A percentile compares a stretch with the other conserved stretches of the same genome.
Evolutionary conservation across 192 early-diverging fungal species (phyloP).

Genomic region (Podila verticillata): DNA sequence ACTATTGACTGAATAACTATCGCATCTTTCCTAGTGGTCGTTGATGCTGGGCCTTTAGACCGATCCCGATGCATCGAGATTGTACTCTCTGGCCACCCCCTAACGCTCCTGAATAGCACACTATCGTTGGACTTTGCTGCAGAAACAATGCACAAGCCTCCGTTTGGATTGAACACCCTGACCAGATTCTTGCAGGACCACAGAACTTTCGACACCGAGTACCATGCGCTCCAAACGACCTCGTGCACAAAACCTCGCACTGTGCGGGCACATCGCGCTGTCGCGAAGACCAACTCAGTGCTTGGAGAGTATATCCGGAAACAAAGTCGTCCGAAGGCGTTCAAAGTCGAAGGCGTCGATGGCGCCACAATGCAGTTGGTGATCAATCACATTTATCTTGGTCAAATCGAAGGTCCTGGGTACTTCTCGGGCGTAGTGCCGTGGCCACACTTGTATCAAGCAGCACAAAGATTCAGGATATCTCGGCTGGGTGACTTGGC

Average conservation of each 20-base stretch:
- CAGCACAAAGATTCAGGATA: slow-evolving; percentile 4
- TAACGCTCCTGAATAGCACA: neutral
- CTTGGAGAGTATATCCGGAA: neutral
- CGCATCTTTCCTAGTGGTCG: neutral
- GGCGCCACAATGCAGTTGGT: neutral
- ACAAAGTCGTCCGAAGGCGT: neutral
- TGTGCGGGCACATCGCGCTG: neutral
- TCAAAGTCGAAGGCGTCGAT: slow-evolving; percentile 5
- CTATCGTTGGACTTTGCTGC: neutral
- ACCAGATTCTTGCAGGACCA: neutral
- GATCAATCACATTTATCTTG: slow-evolving; percentile 19
- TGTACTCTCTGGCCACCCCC: neutral
- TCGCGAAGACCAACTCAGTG: neutral
- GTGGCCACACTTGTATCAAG: slow-evolving; percentile 16
- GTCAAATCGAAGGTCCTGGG: slow-evolving; percentile 15
- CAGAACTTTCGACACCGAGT: neutral
- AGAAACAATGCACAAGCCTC: neutral
- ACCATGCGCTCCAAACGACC: neutral
- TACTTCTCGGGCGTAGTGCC: slow-evolving; percentile 3
- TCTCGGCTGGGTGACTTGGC: neutral
- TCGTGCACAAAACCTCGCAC: neutral
- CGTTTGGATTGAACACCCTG: neutral
- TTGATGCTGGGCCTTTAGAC: neutral
- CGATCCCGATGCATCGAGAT: neutral
- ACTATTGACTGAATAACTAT: neutral